Conservation (phyloP, 2,329 filamentous ascomycete species). For the Ambrosiella cleistominuta region DNA sequence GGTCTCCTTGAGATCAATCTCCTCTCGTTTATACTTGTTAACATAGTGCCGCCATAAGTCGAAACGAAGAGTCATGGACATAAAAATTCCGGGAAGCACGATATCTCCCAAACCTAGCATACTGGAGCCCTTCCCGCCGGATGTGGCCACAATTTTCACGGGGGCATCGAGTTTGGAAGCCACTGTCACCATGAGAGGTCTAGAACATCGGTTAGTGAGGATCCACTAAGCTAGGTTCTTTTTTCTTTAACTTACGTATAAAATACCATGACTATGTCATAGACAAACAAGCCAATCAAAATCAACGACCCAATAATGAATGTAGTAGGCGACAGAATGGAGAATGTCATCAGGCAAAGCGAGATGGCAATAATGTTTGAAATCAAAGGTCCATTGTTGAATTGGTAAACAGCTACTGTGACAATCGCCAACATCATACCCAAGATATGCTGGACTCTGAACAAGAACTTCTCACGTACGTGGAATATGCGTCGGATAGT, state of each 20-base stretch:
- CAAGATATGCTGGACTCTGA: conserved; percentile 40
- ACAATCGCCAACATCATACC: conserved; percentile 36
- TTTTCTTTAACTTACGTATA: conserved; percentile 41
- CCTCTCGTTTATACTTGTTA: conserved; percentile 36
- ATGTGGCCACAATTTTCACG: conserved; percentile 69
- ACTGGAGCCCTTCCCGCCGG: conserved; percentile 45
- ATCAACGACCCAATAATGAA: conserved; percentile 69
- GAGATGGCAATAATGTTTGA: conserved; percentile 78
- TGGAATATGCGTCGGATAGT: conserved; percentile 32
- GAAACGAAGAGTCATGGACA: conserved; percentile 75
- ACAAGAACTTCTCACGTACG: conserved; percentile 27
- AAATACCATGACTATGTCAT: conserved; percentile 88
- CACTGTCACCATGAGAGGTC: conserved; percentile 70
- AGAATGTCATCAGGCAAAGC: conserved; percentile 67
- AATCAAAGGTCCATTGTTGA: conserved; percentile 38
- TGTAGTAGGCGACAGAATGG: conserved; percentile 75
- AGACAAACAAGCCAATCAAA: conserved; percentile 68
- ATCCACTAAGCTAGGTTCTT: background rate
- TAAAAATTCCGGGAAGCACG: conserved; percentile 78
- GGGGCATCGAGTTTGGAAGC: conserved; percentile 80
- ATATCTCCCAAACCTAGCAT: conserved; percentile 94
- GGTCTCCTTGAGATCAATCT: conserved; percentile 4
- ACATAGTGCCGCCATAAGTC: conserved; percentile 76
- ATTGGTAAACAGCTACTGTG: conserved; percentile 47
- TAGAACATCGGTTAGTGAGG: conserved; percentile 19